These are phyloP conservation scores for Balakata baccata DNA, from an alignment of 345 rosid species.

Conservation along the genomic window DNA sequence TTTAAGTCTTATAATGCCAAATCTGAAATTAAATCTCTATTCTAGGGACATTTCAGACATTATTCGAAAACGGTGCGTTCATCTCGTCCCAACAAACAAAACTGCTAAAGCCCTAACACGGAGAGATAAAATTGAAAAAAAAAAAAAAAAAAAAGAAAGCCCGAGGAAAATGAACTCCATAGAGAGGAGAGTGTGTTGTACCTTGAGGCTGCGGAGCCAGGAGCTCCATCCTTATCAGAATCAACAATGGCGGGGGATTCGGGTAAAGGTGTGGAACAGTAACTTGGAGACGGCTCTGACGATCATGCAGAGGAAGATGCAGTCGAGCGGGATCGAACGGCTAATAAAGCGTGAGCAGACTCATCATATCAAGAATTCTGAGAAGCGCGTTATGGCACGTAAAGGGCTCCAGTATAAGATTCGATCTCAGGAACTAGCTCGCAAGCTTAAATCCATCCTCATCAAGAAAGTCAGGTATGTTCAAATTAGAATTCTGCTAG, in stretches of 20 bases:
- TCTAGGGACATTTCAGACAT: neutral
- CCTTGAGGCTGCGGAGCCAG: conserved; percentile 30
- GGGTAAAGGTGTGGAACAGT: conserved; percentile 65
- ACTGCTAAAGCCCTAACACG: neutral
- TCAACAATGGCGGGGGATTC: conserved; percentile 76
- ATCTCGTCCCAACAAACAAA: neutral
- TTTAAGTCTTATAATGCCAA: neutral
- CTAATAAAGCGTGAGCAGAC: conserved; percentile 61
- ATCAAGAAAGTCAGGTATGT: conserved; percentile 26
- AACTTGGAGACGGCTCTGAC: conserved; percentile 66
- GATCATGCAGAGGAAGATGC: conserved; percentile 75
- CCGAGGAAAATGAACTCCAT: conserved; percentile 23
- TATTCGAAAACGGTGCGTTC: neutral
- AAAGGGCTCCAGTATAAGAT: conserved; percentile 63
- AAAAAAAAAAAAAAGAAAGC: too few species aligned
- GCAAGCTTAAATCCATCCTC: conserved; percentile 66
- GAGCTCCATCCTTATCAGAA: conserved; percentile 18
- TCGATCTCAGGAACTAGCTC: conserved; percentile 65
- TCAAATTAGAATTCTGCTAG: neutral
- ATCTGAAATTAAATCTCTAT: neutral
- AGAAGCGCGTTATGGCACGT: conserved; percentile 83
- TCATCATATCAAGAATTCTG: conserved; percentile 81
- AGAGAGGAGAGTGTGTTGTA: conserved; percentile 5
- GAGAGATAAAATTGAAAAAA: neutral
- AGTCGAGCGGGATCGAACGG: conserved; percentile 82